Conservation (phyloP, 768 basidiomycete species). For the Panellus pusillus region DNA sequence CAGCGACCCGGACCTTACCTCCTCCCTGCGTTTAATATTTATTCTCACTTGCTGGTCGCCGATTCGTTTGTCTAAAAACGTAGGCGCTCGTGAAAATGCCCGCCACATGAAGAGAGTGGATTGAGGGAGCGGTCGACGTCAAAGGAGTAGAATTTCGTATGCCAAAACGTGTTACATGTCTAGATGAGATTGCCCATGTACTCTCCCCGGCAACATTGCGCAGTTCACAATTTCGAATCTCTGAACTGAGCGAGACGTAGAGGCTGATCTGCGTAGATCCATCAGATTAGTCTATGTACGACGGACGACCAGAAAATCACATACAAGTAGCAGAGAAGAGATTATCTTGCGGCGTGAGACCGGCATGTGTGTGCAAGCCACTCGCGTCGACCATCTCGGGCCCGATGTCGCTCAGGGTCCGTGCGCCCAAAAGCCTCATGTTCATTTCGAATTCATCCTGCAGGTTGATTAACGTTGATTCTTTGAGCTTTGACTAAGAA, state of each 20-base stretch:
- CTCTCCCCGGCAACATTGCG: too few species aligned
- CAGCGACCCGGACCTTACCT: too few species aligned
- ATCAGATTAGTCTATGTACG: background rate
- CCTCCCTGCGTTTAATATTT: too few species aligned
- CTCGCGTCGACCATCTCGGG: slow-evolving; percentile 89
- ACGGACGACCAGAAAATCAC: slow-evolving; percentile 11
- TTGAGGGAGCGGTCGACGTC: too few species aligned
- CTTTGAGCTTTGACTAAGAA: background rate
- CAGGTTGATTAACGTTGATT: background rate
- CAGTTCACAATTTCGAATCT: slow-evolving; percentile 3
- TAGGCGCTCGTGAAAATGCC: too few species aligned
- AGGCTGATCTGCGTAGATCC: slow-evolving; percentile 27
- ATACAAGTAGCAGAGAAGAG: slow-evolving; percentile 33
- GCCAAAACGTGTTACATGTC: too few species aligned
- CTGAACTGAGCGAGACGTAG: slow-evolving; percentile 29
- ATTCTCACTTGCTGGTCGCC: too few species aligned
- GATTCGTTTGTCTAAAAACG: too few species aligned
- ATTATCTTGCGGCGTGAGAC: slow-evolving; percentile 28
- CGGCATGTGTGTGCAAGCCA: slow-evolving; percentile 37
- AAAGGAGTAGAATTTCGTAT: too few species aligned
- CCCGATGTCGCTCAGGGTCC: slow-evolving; percentile 70
- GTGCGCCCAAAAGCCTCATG: slow-evolving; percentile 86
- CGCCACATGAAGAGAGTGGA: too few species aligned
- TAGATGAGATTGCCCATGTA: too few species aligned
- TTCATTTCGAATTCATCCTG: slow-evolving; percentile 99